phyloP scores from a whole-genome alignment of 2,329 filamentous ascomycete genomes.

The Fusarium robinianum region DNA sequence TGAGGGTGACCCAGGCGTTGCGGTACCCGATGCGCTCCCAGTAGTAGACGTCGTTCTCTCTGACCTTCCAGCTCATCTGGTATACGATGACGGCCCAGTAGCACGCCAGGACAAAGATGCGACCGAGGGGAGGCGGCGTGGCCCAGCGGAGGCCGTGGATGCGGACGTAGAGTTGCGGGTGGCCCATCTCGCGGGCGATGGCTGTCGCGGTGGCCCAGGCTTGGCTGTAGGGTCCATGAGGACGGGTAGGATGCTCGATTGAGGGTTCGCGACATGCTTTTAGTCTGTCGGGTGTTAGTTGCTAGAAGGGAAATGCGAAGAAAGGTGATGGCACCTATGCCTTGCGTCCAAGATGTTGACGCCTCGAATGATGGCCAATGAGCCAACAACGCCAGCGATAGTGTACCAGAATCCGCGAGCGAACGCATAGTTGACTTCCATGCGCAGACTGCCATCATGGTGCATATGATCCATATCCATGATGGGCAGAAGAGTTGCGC shows the following conservation, averaged over 20 bases:
- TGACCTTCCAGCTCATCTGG: slow-evolving; percentile 57
- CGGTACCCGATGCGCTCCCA: slow-evolving; percentile 70
- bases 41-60: slow-evolving; percentile 58
- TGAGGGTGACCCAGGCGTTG: slow-evolving; percentile 68
- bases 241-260: slow-evolving; percentile 56
- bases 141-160: slow-evolving; percentile 56
- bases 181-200: slow-evolving; percentile 58
- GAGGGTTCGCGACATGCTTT: slow-evolving; percentile 50
- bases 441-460: slow-evolving; percentile 41
- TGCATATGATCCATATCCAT: slow-evolving; percentile 43
- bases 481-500: slow-evolving; percentile 17
- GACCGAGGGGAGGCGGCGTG: slow-evolving; percentile 63
- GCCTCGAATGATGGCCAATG: slow-evolving; percentile 47
- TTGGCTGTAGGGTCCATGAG: slow-evolving; percentile 51
- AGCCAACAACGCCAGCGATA: slow-evolving; percentile 53
- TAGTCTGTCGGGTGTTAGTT: slow-evolving; percentile 44
- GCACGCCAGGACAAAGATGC: slow-evolving; percentile 54
- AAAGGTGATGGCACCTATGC: slow-evolving; percentile 44
- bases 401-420: slow-evolving; percentile 65
- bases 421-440: slow-evolving; percentile 53
- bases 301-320: not conserved
- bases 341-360: slow-evolving; percentile 50
- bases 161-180: slow-evolving; percentile 58
- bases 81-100: slow-evolving; percentile 65
- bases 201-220: slow-evolving; percentile 64